phyloP scores from a whole-genome alignment of 192 early-diverging fungal genomes.

The Phlyctochytrium bullatum region DNA sequence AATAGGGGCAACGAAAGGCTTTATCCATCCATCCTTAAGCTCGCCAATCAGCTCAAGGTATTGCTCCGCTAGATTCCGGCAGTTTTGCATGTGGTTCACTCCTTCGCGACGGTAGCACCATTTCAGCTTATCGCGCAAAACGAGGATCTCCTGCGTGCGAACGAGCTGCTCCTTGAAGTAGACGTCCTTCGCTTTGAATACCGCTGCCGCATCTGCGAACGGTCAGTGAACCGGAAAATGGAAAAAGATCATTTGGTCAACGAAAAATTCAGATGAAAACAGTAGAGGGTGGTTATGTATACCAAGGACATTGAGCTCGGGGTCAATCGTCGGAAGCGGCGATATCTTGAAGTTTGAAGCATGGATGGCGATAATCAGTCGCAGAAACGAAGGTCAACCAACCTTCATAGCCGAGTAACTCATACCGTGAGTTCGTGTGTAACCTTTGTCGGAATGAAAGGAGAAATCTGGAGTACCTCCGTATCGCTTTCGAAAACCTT shows the following conservation, averaged over 20 bases:
- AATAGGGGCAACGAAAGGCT: constrained; percentile 13
- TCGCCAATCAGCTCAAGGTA: constrained; percentile 65
- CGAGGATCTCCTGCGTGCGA: constrained; percentile 81
- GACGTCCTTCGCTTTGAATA: constrained; percentile 71
- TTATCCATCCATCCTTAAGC: constrained; percentile 25
- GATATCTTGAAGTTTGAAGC: constrained; percentile 33
- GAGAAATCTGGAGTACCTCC: too few species aligned
- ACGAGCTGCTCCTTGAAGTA: constrained; percentile 88
- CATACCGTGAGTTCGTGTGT: too few species aligned
- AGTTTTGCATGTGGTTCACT: constrained; percentile 93
- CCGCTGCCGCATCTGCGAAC: constrained; percentile 42
- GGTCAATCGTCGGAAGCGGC: constrained; percentile 36
- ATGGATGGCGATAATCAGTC: too few species aligned
- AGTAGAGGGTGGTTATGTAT: constrained; percentile 3
- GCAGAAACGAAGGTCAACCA: too few species aligned
- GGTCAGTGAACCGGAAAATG: not conserved
- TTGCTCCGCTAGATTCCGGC: constrained; percentile 74
- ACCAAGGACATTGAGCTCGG: constrained; percentile 40
- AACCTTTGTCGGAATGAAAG: too few species aligned
- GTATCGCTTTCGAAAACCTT: too few species aligned
- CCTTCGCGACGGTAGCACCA: constrained; percentile 92
- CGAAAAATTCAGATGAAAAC: not conserved
- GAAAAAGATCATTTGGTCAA: constrained; percentile 3
- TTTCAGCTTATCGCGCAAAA: constrained; percentile 78
- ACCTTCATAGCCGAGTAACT: too few species aligned